Conservation (phyloP, 352 stramenopile species). For the Pythium guiyangense region DNA sequence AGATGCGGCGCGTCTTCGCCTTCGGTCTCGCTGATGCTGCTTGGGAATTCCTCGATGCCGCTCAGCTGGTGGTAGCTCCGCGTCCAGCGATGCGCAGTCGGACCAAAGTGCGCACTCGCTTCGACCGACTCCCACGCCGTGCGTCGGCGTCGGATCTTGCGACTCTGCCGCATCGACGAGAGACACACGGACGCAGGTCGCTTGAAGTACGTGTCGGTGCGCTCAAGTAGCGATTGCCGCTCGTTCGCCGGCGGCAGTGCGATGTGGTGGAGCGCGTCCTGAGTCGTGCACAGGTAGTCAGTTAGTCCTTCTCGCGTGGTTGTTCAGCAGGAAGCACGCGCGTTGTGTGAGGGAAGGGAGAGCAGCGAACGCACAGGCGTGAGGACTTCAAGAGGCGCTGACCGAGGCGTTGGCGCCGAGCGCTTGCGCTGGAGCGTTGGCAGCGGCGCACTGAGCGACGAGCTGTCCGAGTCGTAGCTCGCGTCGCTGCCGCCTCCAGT, state of each 20-base stretch:
- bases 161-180: conserved; percentile 34
- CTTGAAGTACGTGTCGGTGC: conserved; percentile 41
- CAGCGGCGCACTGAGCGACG: conserved; percentile 23
- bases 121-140: conserved; percentile 62
- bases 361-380: not conserved
- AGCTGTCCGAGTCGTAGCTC: conserved; percentile 47
- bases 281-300: not conserved
- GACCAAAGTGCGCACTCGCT: conserved; percentile 49
- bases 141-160: conserved; percentile 29
- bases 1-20: conserved; percentile 3
- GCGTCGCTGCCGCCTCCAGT: not conserved
- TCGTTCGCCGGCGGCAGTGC: conserved; percentile 20
- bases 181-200: conserved; percentile 59
- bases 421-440: conserved; percentile 43
- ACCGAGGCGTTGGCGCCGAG: conserved; percentile 55
- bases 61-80: conserved; percentile 59
- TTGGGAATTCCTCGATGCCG: conserved; percentile 47
- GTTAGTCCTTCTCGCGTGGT: not conserved
- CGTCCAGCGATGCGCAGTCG: conserved; percentile 59
- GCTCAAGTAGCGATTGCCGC: conserved; percentile 48
- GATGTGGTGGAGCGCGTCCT: not conserved
- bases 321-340: not conserved
- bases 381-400: conserved; percentile 7
- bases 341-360: too few relatives aligned
- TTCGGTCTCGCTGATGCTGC: conserved; percentile 22